A percentile compares a stretch with the other conserved stretches of the same genome.
Conservation (phyloP, 169 alveolate species). For the Plasmodium ovale region DNA sequence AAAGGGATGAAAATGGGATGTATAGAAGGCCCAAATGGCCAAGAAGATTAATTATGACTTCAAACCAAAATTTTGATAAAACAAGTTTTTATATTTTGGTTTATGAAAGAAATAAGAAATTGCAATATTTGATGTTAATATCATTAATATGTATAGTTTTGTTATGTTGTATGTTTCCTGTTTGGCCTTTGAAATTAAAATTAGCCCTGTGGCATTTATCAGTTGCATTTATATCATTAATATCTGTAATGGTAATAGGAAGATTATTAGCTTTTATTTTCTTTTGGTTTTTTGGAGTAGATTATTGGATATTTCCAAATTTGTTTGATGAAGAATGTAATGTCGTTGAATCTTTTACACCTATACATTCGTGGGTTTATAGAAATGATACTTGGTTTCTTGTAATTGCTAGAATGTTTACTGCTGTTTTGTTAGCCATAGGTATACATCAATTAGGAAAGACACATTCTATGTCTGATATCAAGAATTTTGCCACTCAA, state of each 20-base stretch:
- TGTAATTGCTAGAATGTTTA: constrained; percentile 83
- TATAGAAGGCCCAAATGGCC: constrained; percentile 91
- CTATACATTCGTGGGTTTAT: constrained; percentile 81
- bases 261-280: constrained; percentile 83
- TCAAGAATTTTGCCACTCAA: constrained; percentile 88
- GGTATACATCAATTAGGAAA: constrained; percentile 86
- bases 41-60: constrained; percentile 85
- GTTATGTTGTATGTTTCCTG: constrained; percentile 90
- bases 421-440: constrained; percentile 88
- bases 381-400: constrained; percentile 84
- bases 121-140: constrained; percentile 83
- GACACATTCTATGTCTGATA: constrained; percentile 87
- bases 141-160: constrained; percentile 85
- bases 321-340: constrained; percentile 91
- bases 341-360: constrained; percentile 89
- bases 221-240: constrained; percentile 83
- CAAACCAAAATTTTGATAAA: constrained; percentile 87
- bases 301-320: constrained; percentile 90
- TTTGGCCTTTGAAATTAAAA: constrained; percentile 90
- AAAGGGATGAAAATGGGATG: constrained; percentile 82
- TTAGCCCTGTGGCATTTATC: constrained; percentile 89
- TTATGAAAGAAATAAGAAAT: constrained; percentile 87
- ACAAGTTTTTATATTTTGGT: constrained; percentile 88
- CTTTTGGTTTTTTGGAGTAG: constrained; percentile 90
- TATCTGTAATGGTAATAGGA: constrained; percentile 81